Evolutionary conservation across 2,329 filamentous ascomycete genomes (phyloP), one percentile per base, ranked within the genome.

Genomic region (Acrodontium crateriforme): DNA sequence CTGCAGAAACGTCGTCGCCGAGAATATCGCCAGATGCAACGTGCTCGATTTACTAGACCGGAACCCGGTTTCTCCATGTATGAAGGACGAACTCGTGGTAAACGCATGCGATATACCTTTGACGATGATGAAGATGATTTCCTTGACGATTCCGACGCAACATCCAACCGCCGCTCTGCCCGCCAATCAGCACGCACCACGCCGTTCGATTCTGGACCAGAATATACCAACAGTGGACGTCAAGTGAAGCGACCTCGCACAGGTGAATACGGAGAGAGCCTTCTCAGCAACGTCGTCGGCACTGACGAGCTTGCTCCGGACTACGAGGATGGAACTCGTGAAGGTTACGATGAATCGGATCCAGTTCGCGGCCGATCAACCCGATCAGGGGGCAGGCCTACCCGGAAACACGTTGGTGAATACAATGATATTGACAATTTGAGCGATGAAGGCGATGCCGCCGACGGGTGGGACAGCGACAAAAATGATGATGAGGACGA

Each of bases 101-200:
- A 98, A 63, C 79, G 87, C 36, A 79, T 92, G 59, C 91, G 85
- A 55, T 98, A 98, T 50, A 98, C 83, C 0, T 98, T 81, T 49
- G 91, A 84, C 0, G 85, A 94, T 28, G 63, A 59, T 28, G 68
- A 65, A 29, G 77, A 77, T 18, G 72, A 76, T 25, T 63, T 59
- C 28, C 69, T 64, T 31, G 71, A 70, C n/a, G 71, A 76, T 47
- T 75, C 74, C 51, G 85, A 62, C 35, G 58, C 60, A 11, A 70
- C 75, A 5, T 82, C 81, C 9, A 68, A 73, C 11, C 74, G 69
- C 24, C 61, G 65, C 25, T 74, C 71, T 4, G 60, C 59, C 7
- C 60, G 87, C 15, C 79, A 83, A 70, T 48, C 41, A 21, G 76
- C 20, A 67, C 74, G 48, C 7, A 74, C 73, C 37, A 83, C 81